phyloP scores from a whole-genome alignment of 192 early-diverging fungal genomes.

The Coemansia sp. region DNA sequence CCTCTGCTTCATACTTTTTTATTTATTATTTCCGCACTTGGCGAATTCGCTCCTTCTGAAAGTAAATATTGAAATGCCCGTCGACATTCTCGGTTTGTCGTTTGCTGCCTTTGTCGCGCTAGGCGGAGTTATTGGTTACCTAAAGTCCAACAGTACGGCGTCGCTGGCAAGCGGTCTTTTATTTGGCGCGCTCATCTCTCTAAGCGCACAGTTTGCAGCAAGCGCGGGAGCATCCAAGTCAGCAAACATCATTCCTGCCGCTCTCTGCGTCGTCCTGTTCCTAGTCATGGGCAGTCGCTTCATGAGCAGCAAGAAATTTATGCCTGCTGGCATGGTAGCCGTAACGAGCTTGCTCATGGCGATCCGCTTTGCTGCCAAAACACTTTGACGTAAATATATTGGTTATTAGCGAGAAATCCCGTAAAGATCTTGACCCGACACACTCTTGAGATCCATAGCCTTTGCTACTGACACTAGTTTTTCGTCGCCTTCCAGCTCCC shows the following conservation, averaged over 20 bases:
- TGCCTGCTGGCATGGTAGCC: constrained; percentile 51
- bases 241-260: constrained; percentile 29
- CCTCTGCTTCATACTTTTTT: neutral
- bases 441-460: constrained; percentile 27
- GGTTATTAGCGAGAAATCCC: constrained; percentile 2
- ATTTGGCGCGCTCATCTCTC: constrained; percentile 42
- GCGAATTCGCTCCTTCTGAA: neutral
- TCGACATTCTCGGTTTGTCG: constrained; percentile 29
- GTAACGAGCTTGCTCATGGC: constrained; percentile 35
- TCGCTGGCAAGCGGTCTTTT: constrained; percentile 45
- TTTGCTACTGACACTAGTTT: constrained; percentile 5
- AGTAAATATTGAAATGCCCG: constrained; percentile 22
- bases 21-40: neutral
- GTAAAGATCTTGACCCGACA: constrained; percentile 21
- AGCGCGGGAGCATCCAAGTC: constrained; percentile 14
- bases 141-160: constrained; percentile 43
- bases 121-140: constrained; percentile 39
- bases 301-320: constrained; percentile 44
- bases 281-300: constrained; percentile 48
- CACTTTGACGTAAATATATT: constrained; percentile 12
- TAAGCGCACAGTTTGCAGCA: constrained; percentile 34
- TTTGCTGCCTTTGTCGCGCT: constrained; percentile 39
- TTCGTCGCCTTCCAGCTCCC: constrained; percentile 34
- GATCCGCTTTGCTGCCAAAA: constrained; percentile 27
- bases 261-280: constrained; percentile 33